Evolutionary conservation across 148 eudicot species (phyloP).

Genomic region (Rhododendron ovatum): DNA sequence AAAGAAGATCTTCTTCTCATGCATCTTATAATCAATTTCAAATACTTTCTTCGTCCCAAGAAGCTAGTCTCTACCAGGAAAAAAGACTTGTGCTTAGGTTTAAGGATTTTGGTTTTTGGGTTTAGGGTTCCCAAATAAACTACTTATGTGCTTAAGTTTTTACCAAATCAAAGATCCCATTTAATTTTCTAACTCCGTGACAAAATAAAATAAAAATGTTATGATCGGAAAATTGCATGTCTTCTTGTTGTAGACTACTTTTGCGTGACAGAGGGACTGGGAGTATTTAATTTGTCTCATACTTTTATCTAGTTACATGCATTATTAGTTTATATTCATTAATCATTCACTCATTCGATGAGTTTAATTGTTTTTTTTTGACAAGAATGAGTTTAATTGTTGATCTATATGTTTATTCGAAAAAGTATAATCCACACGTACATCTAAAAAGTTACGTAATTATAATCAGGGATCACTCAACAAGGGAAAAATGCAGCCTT

Average conservation of each 20-base stretch:
- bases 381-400: not conserved
- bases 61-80: no score
- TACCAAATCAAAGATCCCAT: not conserved
- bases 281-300: not conserved
- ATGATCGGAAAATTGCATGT: not conserved
- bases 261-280: not conserved
- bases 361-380: not conserved
- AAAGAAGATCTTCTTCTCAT: no score
- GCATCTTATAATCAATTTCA: no score
- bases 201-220: no score
- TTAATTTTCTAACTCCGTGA: not conserved
- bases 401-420: not conserved
- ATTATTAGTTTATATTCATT: not conserved
- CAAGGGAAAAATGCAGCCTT: conserved; percentile 28
- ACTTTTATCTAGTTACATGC: not conserved
- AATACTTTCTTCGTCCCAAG: no score
- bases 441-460: not conserved
- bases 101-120: no score
- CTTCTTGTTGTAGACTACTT: no score
- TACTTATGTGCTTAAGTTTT: no score
- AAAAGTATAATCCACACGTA: not conserved
- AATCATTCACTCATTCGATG: not conserved
- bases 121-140: not conserved
- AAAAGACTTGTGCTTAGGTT: not conserved
- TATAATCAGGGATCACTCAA: conserved; percentile 7